Conservation (phyloP, 148 eudicot species). For the Rhododendron mucronatum region DNA sequence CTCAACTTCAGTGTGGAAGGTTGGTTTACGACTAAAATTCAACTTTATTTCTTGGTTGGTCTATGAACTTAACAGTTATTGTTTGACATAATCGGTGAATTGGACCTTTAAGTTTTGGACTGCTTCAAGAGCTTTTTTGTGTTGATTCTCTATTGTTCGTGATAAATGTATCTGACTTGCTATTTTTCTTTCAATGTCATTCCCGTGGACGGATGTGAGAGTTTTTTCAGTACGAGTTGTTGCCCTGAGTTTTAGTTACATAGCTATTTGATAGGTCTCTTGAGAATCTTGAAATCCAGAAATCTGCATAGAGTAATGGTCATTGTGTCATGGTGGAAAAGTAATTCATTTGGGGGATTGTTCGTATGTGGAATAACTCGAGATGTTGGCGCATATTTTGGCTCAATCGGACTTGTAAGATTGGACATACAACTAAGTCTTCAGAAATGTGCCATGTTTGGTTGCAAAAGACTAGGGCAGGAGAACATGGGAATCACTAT, state of each 20-base stretch:
- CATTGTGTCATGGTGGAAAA: neutral
- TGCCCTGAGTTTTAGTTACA: neutral
- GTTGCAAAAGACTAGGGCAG: neutral
- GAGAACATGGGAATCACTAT: neutral
- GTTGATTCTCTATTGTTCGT: neutral
- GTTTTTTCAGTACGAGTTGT: neutral
- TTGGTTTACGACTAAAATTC: slow-evolving; percentile 12
- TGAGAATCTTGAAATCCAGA: neutral
- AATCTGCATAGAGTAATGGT: neutral
- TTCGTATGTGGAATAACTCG: neutral
- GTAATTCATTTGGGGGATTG: neutral
- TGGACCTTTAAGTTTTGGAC: neutral
- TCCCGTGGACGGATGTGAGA: neutral
- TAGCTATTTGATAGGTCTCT: neutral
- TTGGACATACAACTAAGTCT: neutral
- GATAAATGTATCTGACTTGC: neutral
- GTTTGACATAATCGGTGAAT: neutral
- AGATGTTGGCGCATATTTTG: neutral
- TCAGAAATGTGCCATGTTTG: neutral
- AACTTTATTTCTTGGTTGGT: neutral
- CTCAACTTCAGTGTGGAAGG: slow-evolving; percentile 69
- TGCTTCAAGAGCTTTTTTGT: neutral
- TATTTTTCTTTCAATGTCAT: slow-evolving; percentile 3
- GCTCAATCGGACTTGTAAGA: neutral
- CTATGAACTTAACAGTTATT: neutral